Evolutionary conservation across 2,329 filamentous ascomycete species (phyloP).

Genomic region (Ophiostoma triangulosporum): DNA sequence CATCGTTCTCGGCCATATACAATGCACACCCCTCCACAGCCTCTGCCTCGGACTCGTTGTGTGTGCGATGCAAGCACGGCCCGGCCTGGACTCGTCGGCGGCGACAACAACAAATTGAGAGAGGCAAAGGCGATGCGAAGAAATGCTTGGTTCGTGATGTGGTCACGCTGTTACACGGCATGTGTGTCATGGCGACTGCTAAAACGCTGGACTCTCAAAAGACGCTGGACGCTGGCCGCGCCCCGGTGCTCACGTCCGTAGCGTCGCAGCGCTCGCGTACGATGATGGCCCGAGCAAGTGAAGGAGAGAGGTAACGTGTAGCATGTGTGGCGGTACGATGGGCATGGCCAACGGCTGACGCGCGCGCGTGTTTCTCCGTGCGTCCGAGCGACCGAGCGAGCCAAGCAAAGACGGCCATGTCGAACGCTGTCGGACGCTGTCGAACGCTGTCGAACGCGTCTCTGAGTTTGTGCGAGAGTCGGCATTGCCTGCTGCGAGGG

Average conservation of each 20-base stretch:
- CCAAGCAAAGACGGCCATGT: neutral
- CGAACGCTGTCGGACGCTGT: too few relatives aligned
- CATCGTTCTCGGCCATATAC: neutral
- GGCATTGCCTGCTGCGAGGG: neutral
- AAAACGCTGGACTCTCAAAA: neutral
- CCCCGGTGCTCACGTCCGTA: neutral
- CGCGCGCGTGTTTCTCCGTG: neutral
- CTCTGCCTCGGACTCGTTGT: neutral
- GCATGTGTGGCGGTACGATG: neutral
- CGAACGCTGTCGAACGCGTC: constrained; percentile 1
- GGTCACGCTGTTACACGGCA: neutral
- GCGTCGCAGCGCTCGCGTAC: too few relatives aligned
- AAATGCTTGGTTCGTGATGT: neutral
- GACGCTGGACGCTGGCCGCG: neutral
- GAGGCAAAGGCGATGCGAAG: neutral
- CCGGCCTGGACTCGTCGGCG: neutral
- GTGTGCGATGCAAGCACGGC: neutral
- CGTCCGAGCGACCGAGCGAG: neutral
- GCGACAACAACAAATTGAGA: neutral
- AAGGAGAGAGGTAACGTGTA: neutral
- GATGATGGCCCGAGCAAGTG: too few relatives aligned
- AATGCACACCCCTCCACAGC: neutral
- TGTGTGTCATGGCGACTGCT: neutral
- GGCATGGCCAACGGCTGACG: neutral
- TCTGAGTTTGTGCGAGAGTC: neutral